Evolutionary conservation across 1,139 yeast genomes (phyloP), one percentile per base, ranked within the genome.

Genomic region (Lodderomyces metapsilosis): DNA sequence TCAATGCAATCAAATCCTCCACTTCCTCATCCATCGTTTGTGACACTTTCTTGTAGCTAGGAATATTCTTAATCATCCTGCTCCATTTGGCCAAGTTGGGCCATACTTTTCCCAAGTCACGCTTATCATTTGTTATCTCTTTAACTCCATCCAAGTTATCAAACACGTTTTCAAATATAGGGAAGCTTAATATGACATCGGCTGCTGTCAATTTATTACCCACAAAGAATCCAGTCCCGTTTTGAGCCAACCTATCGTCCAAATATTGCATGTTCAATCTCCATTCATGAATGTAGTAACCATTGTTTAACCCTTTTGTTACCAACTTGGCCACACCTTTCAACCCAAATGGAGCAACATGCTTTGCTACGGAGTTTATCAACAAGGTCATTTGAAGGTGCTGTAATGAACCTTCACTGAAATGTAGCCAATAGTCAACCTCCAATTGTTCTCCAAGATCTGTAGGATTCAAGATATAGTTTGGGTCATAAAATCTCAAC

Each of bases 131-230:
- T 3, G 68, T 60, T 15, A 66, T 58, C 32, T 65, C 67, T 39
- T 52, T 53, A 3, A 67, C 64, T 2, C 69, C 72, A 2, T 53
- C 61, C 44, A 63, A 68, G 47, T 71, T 71, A 48, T 70, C 74
- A 48, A 71, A 70, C 2, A 69, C 51, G 44, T 69, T 70, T 47
- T 71, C 76, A 45, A 62, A 61, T 20, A 71, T 46, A 0, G 79
- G 78, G 59, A 71, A 77, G 17, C 68, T 64, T 41, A 76, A 54
- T 17, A 79, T 70, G 38, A 82, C 66, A 52, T 82, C 88, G 2
- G 87, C 88, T 2, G 71, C 85, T 1, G 82, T 67, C 40, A 82
- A 60, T 45, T 67, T 67, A 44, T 76, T 68, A 2, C 82, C 82
- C 9, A 78, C 83, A 54, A 81, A 78, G 59, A 51, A 77, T 0